Evolutionary conservation across 2,329 filamentous ascomycete genomes (phyloP).

Genomic region (Chalara sp.): DNA sequence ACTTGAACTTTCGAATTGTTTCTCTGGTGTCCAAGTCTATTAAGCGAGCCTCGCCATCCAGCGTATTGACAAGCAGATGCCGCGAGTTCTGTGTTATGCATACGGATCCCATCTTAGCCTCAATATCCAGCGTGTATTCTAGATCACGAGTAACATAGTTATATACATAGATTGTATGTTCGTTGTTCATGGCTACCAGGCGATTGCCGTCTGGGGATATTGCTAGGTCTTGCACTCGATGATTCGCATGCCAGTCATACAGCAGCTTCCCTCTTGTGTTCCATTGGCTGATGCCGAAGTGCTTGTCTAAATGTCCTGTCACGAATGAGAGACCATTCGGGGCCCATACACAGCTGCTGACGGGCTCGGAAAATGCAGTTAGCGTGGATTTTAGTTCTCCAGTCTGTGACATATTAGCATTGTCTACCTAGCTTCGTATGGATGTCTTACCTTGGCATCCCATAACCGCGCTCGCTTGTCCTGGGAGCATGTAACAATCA

Average conservation of each 20-base stretch:
- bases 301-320: slow-evolving; percentile 67
- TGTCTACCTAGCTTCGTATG: background rate
- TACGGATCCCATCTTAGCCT: slow-evolving; percentile 68
- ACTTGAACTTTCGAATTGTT: slow-evolving; percentile 61
- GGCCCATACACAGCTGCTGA: slow-evolving; percentile 87
- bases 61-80: slow-evolving; percentile 75
- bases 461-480: slow-evolving; percentile 71
- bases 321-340: slow-evolving; percentile 72
- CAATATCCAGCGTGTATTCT: slow-evolving; percentile 65
- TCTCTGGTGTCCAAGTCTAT: slow-evolving; percentile 70
- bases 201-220: slow-evolving; percentile 74
- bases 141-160: slow-evolving; percentile 69
- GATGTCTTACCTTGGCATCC: slow-evolving; percentile 54
- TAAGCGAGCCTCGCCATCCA: slow-evolving; percentile 68
- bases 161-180: slow-evolving; percentile 71
- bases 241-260: slow-evolving; percentile 60
- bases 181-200: slow-evolving; percentile 70
- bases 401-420: slow-evolving; percentile 38
- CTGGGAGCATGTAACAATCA: slow-evolving; percentile 75
- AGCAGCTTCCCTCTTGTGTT: slow-evolving; percentile 54
- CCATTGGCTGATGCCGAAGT: slow-evolving; percentile 64
- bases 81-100: slow-evolving; percentile 76
- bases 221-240: slow-evolving; percentile 79
- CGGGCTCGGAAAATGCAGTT: slow-evolving; percentile 70
- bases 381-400: slow-evolving; percentile 58